Evolutionary conservation across 2,329 filamentous ascomycete species (phyloP), one percentile per base, ranked within the genome.

Genomic region (Zymoseptoria passerinii): DNA sequence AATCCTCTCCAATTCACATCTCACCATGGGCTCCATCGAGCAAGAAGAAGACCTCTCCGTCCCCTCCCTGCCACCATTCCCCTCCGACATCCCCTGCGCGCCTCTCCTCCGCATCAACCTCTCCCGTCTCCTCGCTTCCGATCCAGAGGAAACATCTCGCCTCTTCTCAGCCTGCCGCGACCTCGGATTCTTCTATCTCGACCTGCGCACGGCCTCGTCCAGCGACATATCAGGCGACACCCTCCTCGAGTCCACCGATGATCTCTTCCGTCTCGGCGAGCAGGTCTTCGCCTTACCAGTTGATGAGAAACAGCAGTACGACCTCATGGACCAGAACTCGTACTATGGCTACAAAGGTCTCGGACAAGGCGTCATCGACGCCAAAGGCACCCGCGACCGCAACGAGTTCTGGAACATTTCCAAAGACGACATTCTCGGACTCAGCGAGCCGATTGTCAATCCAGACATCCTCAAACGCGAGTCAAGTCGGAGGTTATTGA

Each of bases 161-260:
- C 70, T 79, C 20, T 73, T 70, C 54, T 54, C 58, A 44, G 64
- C 66, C 6, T 63, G 63, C 55, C 58, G 59, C 28, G 75, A 81
- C 2, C 71, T 83, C 0, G 81, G 81, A 1, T 83, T 83, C 71
- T 83, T 83, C 71, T 83, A 83, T 62, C 72, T 83, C 6, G 78
- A 83, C 62, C 68, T 83, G 2, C 69, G 72, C 20, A n/a, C 8
- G 13, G 50, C 49, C 35, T 49, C 16, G 48, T n/a, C 49, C 10
- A 29, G 49, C 4, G 10, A 53, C n/a, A 55, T 71, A 27, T 60
- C 72, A 18, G 78, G 78, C 5, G 65, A 72, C 13, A 65, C 66
- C 0, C 65, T 82, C 3, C 70, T 82, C 0, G 49, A 63, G 1
- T 71, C 78, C 57, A 76, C 77, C 2, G 73, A 80, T 48, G 58